Percentiles rank a stretch among this genome's conserved stretches.
These are phyloP conservation scores for Beauveria brongniartii DNA, from an alignment of 2,329 filamentous ascomycete genomes.

Conservation along the genomic window DNA sequence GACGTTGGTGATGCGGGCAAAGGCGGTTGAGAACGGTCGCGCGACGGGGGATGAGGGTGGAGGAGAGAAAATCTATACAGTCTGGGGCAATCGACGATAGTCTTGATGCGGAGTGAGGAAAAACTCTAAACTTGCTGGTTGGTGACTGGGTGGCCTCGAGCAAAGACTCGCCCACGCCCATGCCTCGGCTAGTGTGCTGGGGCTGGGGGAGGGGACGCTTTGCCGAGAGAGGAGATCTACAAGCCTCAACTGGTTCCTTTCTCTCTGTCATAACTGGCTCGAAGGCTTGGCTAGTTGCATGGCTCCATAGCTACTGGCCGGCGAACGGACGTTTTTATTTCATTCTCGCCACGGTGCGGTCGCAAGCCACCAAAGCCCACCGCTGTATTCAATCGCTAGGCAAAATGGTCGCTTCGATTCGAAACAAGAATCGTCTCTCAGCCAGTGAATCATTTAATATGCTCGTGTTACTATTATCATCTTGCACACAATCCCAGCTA, in stretches of 20 bases:
- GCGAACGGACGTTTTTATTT: neutral
- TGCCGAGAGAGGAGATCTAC: constrained; percentile 5
- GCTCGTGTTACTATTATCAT: neutral
- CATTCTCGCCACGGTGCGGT: neutral
- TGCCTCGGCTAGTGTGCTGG: constrained; percentile 9
- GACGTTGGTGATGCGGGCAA: neutral
- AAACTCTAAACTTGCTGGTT: constrained; percentile 5
- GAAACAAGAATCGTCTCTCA: neutral
- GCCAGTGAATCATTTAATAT: neutral
- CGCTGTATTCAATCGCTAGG: neutral
- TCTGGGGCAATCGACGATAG: neutral
- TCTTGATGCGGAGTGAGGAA: constrained; percentile 5
- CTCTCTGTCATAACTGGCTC: neutral
- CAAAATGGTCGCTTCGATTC: neutral
- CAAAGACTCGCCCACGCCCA: neutral
- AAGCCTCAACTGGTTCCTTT: neutral
- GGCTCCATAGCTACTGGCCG: neutral
- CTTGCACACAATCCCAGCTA: neutral
- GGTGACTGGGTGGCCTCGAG: neutral
- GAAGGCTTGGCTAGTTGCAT: neutral
- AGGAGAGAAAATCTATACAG: neutral
- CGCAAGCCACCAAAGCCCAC: neutral
- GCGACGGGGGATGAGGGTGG: neutral
- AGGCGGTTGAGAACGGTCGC: neutral
- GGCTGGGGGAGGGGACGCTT: neutral